Evolutionary conservation across 768 basidiomycete species (phyloP), one percentile per base, ranked within the genome.

Genomic region (Mycena olivaceomarginata): DNA sequence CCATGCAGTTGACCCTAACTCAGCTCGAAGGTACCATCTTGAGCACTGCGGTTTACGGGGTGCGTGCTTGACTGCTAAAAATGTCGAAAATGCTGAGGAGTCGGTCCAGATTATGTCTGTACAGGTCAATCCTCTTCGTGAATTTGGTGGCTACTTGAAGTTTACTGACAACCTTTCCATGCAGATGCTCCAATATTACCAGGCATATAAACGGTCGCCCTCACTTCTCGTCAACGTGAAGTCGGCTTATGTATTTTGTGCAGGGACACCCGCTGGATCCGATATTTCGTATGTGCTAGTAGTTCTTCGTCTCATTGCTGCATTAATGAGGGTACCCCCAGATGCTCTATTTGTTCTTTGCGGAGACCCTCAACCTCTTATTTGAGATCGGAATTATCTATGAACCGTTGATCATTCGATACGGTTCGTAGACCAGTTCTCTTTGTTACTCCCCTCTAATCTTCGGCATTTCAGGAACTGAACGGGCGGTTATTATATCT

Each of bases 131-230:
- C 57, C 22, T 18, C 22, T 46, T 37, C 3, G 37, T n/a, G 4
- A 40, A 5, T 5, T 20, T 37, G 16, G 22, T 31, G 31, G 31
- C 31, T 31, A 31, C 3, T 22, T 5, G 22, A 22, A 18, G 0
- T 16, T 46, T 57, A 51, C 22, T 70, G 48, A 78, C 66, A 22
- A 1, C 25, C 16, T n/a, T 48, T 11, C 31, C 31, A 31, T 31
- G 31, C n/a, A 79, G 77, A 79, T 79, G 77, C 41, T 79, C 10
- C 15, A 31, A 1, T 79, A 79, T 46, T 79, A 64, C 39, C 77
- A 76, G 53, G 40, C 66, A n/a, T 79, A 51, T 25, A 64, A 60
- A 67, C 75, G 65, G 74, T 75, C 37, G 7, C 6, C 40, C 2
- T 56, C 41, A 0, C 56, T 13, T 20, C 10, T 25, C 20, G 9